Base-by-base conservation (phyloP, 1,139 yeast species). In the Lodderomyces oxycetoniae region DNA sequence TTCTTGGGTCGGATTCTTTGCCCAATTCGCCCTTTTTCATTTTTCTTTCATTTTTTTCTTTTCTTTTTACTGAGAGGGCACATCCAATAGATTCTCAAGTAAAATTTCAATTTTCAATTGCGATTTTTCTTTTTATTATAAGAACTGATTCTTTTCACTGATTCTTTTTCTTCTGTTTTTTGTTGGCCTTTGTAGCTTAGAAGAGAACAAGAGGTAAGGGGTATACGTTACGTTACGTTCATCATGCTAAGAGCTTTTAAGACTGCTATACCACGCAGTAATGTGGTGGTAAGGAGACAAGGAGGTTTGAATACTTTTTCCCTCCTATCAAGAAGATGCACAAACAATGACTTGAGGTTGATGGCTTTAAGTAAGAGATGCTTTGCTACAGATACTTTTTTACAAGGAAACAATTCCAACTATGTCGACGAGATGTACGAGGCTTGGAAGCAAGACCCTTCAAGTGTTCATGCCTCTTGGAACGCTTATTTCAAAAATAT, bases 351-450 rank as follows among this genome's bases (percentile, higher is more conserved):
- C n/a, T n/a, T n/a, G n/a, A n/a, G n/a, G n/a, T n/a, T n/a, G n/a
- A n/a, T n/a, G n/a, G n/a, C n/a, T n/a, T n/a, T n/a, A n/a, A 26
- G 26, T 23, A 31, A 26, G 26, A 42, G 46, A 32, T 31, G 32
- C 24, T 35, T 43, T 26, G 47, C 47, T 16, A 41, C 47, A 14
- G 47, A 44, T 32, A 36, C 43, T 12, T 91, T 91, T 61, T 66
- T 89, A 50, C 87, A 84, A 50, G 78, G 94, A 37, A 79, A 80
- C 57, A 86, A 86, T 61, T 94, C 96, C 47, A 80, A 79, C 53
- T 91, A 91, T 63, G 84, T 93, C 50, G 99, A 91, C 60, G 97
- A 91, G 64, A 91, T 91, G 99, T 93, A 88, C 61, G 77, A 79
- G 45, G 91, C 95, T 33, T 91, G 97, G 97, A 75, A 78, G 54